Evolutionary conservation across 352 stramenopile species (phyloP), one percentile per base, ranked within the genome.

Genomic region (Pilasporangium apinafurcum): DNA sequence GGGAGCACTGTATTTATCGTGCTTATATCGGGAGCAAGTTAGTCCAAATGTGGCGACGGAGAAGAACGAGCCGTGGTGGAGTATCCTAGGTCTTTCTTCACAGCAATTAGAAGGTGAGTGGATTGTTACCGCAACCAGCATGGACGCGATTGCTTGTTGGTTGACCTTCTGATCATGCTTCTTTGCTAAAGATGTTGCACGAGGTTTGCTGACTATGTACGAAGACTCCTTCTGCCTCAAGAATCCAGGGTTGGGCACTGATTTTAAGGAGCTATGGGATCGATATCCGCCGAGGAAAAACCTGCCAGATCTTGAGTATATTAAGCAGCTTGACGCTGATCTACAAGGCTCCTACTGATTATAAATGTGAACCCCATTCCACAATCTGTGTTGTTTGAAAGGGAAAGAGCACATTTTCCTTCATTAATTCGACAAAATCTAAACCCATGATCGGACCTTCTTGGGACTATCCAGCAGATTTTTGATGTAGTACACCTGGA

Each of bases 401-500:
- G n/a, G n/a, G n/a, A n/a, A n/a, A n/a, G n/a, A n/a, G n/a, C n/a
- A n/a, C n/a, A n/a, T n/a, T n/a, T n/a, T n/a, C n/a, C n/a, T n/a
- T n/a, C n/a, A n/a, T 38, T 39, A 7, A 5, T 3, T 35, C 35
- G 24, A 32, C 42, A 26, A 13, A 43, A 22, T 10, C 43, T 16
- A 49, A 17, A 65, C 74, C 72, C 74, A 86, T 18, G 57, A 66
- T 10, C 63, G 67, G 27, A 58, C 39, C 47, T 71, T 76, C 20
- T 62, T 65, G 13, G 79, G 75, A 5, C 37, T 65, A 32, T 86
- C 65, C 28, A 91, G 53, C 47, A 91, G 62, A 10, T 59, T 55
- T 51, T 87, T 86, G 58, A 91, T 91, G 63, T 91, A 91, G 21
- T 64, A 73, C 28, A 91, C 70, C 37, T 91, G 79, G 24, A 70